phyloP scores from a whole-genome alignment of 2,329 filamentous ascomycete genomes.

The Trichoderma sp. region DNA sequence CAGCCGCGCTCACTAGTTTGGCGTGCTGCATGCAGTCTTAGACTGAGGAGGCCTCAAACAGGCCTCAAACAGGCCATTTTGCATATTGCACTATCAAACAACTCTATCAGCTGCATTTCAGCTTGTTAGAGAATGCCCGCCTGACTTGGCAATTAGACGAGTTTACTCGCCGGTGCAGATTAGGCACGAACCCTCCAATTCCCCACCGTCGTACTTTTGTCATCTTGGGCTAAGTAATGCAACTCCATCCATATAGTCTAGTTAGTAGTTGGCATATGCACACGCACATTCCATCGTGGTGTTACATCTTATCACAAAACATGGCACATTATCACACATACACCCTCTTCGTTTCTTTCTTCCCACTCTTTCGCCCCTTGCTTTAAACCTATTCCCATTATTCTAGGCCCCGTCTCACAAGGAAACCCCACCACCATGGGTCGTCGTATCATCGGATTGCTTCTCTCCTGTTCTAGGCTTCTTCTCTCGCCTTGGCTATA shows the following conservation, averaged over 20 bases:
- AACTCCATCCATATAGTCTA: neutral
- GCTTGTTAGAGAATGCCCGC: conserved; percentile 9
- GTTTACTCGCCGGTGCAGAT: neutral
- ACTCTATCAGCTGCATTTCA: conserved; percentile 11
- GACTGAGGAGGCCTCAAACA: conserved; percentile 11
- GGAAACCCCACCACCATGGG: neutral
- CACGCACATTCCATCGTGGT: neutral
- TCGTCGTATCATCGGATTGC: neutral
- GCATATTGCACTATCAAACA: neutral
- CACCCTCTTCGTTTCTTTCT: neutral
- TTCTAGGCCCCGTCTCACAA: neutral
- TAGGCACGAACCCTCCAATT: conserved; percentile 8
- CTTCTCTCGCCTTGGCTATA: neutral
- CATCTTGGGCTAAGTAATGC: neutral
- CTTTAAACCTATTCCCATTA: neutral
- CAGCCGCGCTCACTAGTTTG: neutral
- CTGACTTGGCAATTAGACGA: neutral
- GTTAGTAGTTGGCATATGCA: neutral
- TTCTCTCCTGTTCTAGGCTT: conserved; percentile 8
- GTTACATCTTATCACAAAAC: neutral
- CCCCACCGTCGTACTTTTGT: neutral
- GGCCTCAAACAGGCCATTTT: conserved; percentile 1
- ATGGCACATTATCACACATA: neutral
- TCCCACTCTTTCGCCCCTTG: neutral
- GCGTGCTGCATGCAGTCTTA: neutral